Evolutionary conservation across 345 rosid species (phyloP), one percentile per base, ranked within the genome.

Genomic region (Orychophragmus violaceus): DNA sequence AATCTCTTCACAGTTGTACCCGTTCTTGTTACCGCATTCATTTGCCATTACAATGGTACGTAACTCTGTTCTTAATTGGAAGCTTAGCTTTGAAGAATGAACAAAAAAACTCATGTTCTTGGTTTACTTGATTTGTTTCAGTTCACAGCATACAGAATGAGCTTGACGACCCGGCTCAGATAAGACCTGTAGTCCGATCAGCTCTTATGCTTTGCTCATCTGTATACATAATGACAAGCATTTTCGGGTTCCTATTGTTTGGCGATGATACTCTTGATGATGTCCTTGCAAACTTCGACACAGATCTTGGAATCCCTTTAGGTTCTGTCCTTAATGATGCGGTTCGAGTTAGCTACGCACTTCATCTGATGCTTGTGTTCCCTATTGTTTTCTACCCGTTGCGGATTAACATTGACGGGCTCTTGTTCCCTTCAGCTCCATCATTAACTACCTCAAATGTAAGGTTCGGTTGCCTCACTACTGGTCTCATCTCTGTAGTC

Each of bases 351-450:
- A 90, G 97, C 71, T 93, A 93, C 8, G 89, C 83, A 12, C 86
- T 79, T 32, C 98, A 93, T 67, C 90, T 93, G 37, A 90, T 90
- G 96, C 91, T 93, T 14, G 98, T 93, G n/a, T 93, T 87, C 74
- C 98, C 98, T 8, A 63, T 93, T 28, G 87, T 87, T 64, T 93
- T 93, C 82, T 83, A 70, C 39, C 97, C 98, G 6, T 46, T 93
- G 72, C 76, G 97, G 49, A 80, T 93, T 74, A 90, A 86, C 79
- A 59, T 93, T 69, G 97, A 93, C 5, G 90, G 91, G 22, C 97
- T 93, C 66, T 77, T 90, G 21, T 90, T 90, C 69, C 90, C 98
- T 48, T 76, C 77, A 14, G 81, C 94, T 19, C 77, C 80, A 66
- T 76, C 94, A 28, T 76, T 90, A 32, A 71, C 70, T 66, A 70